Evolutionary conservation across 768 basidiomycete genomes (phyloP), one percentile per base, ranked within the genome.

Genomic region (Tubosaeta sp.): DNA sequence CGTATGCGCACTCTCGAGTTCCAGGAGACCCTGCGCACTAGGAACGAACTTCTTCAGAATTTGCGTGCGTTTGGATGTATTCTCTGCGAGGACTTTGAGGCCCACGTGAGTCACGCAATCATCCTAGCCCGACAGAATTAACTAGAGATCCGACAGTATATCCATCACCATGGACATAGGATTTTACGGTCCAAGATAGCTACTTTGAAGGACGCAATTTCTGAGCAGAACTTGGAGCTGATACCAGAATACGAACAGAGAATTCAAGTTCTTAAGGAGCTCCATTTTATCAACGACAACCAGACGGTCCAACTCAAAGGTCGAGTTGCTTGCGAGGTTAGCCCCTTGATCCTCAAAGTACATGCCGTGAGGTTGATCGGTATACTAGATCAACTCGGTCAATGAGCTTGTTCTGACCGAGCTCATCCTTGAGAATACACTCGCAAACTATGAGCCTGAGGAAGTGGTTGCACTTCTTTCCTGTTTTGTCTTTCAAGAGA

Each of bases 401-500:
- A 92, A 91, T 56, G 97, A 98, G 63, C 88, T 99, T 25, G 82
- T 99, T 44, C 76, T 98, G 43, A 99, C 97, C 0, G 97, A 99
- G 64, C 81, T 99, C 46, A 95, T 99, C 50, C 79, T 98, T 47
- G 97, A 99, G 64, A 99, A 99, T 64, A 88, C 90, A 0, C 75
- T 98, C 27, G 91, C 92, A 6, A 74, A 75, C 13, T 98, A 91
- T 66, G 93, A 93, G 43, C 91, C 97, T 0, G 92, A 93, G 68
- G 97, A 98, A 71, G 92, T 95, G 46, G 97, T 95, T 37, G 95
- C 97, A 2, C 78, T 99, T 26, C 78, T 99, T 6, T 97, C 95
- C 4, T 90, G 90, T 64, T 98, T 99, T 65, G 88, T 99, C 38
- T 99, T 99, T 70, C 97, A 98, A 68, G 97, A 99, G 67, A 98